Conservation (phyloP, 352 stramenopile species). For the Phytophthora podocarpi region DNA sequence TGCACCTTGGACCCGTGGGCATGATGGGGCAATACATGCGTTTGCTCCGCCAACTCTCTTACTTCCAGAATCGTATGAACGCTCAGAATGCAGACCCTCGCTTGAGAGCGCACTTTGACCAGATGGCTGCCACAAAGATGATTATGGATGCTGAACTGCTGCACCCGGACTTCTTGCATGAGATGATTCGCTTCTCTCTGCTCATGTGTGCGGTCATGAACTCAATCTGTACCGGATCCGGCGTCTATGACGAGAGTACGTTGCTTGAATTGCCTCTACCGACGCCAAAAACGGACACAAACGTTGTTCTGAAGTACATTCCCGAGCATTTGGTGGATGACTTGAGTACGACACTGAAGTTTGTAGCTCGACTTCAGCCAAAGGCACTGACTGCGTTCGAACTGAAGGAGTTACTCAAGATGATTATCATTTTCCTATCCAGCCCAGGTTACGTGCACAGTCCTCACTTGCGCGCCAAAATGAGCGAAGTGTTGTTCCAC, state of each 20-base stretch:
- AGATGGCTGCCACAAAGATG: slow-evolving; percentile 74
- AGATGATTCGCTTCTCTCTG: slow-evolving; percentile 75
- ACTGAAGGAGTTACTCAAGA: slow-evolving; percentile 88
- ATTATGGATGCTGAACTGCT: slow-evolving; percentile 80
- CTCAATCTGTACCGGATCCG: slow-evolving; percentile 47
- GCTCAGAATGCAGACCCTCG: slow-evolving; percentile 64
- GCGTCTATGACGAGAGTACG: slow-evolving; percentile 14
- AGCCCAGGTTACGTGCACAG: slow-evolving; percentile 85
- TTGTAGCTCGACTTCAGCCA: slow-evolving; percentile 86
- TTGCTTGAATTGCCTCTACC: slow-evolving; percentile 47
- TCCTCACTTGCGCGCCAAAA: slow-evolving; percentile 95
- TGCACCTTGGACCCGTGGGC: slow-evolving; percentile 93
- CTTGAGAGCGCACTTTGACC: slow-evolving; percentile 76
- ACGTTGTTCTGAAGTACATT: slow-evolving; percentile 73
- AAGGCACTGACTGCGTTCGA: slow-evolving; percentile 86
- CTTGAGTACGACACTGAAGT: slow-evolving; percentile 92
- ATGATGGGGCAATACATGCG: slow-evolving; percentile 86
- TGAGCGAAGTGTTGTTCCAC: slow-evolving; percentile 96
- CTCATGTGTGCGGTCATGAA: slow-evolving; percentile 70
- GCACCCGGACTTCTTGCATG: slow-evolving; percentile 79
- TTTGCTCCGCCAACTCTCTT: slow-evolving; percentile 90
- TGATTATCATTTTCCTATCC: slow-evolving; percentile 93
- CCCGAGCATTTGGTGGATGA: slow-evolving; percentile 97
- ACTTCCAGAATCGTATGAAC: slow-evolving; percentile 87
- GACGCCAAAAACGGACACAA: slow-evolving; percentile 28